phyloP scores from a whole-genome alignment of 2,329 filamentous ascomycete species.

The Fusarium phyllophilum region DNA sequence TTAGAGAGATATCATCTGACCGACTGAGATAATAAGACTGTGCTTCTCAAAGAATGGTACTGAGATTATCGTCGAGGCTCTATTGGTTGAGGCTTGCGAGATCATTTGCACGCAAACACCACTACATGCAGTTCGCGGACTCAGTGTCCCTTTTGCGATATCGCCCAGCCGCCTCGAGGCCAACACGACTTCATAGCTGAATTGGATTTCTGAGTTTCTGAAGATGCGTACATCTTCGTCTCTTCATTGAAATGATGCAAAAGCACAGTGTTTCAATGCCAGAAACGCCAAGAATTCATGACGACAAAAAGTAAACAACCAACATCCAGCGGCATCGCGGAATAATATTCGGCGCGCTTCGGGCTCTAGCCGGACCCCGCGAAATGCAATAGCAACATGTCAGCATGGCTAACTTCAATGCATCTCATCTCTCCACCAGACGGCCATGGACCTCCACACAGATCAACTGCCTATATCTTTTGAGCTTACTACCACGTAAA shows the following conservation, averaged over 20 bases:
- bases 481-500: background rate
- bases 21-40: accelerated
- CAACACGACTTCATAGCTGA: background rate
- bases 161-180: background rate
- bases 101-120: background rate
- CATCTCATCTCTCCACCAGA: background rate
- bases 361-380: background rate
- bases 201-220: too few relatives aligned
- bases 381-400: background rate
- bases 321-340: background rate
- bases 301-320: background rate
- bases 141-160: background rate
- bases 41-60: background rate
- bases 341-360: conserved; percentile 9
- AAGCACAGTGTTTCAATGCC: too few relatives aligned
- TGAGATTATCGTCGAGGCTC: too few relatives aligned
- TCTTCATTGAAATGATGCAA: background rate
- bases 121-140: too few relatives aligned
- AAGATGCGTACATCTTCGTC: background rate
- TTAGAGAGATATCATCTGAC: accelerated
- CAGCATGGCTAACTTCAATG: background rate
- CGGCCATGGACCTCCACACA: background rate
- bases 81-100: background rate
- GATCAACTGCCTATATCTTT: background rate
- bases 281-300: background rate